Base-by-base conservation (phyloP, 2,329 filamentous ascomycete genomes). In the Neocatenulostroma microsporum region DNA sequence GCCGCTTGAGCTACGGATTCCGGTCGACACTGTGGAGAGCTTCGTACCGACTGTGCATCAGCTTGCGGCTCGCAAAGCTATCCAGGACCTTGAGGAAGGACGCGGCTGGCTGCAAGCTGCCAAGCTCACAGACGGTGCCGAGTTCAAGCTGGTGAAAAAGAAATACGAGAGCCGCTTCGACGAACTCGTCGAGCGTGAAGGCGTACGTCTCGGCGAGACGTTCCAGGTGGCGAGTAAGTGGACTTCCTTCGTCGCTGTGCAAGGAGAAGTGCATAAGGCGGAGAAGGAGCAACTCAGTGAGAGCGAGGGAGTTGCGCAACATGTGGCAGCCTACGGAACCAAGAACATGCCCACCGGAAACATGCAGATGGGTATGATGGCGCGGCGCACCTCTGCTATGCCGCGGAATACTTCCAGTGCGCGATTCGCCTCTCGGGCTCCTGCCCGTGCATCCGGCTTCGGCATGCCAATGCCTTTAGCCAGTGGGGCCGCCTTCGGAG, bases 171-270 rank as follows among this genome's bases (percentile, higher is more conserved):
- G 66, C 12, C 68, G 66, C 3, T 79, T 80, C 51, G 57, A 68
- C 10, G 70, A 76, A 30, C 68, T 85, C 50, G 72, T 78, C 0
- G 71, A 81, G 53, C 69, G 71, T 1, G 81, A 86, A 51, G 79
- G 72, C 7, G 77, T 85, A 1, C 64, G 73, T 0, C 63, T 86
- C 0, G 81, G 82, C 0, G 68, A 78, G 10, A 65, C 69, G 39
- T 84, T 76, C 50, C 79, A 84, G 48, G 72, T 86, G 7, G 74
- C 70, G 2, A 74, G 79, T 1, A 82, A 79, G 51, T 83, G 76
- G 72, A 82, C 76, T 50, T 83, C 80, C 0, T 87, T 86, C 44
- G 75, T 86, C 3, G 82, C 82, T 2, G 67, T 82, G n/a, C 2
- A 67, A 79, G 42, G 62, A 67, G 7, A 58, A 64, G 13, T 5